Percentiles rank a stretch among this genome's conserved stretches.
These are phyloP conservation scores for Alternaria sp. DNA, from an alignment of 2,329 filamentous ascomycete genomes.

Conservation along the genomic window DNA sequence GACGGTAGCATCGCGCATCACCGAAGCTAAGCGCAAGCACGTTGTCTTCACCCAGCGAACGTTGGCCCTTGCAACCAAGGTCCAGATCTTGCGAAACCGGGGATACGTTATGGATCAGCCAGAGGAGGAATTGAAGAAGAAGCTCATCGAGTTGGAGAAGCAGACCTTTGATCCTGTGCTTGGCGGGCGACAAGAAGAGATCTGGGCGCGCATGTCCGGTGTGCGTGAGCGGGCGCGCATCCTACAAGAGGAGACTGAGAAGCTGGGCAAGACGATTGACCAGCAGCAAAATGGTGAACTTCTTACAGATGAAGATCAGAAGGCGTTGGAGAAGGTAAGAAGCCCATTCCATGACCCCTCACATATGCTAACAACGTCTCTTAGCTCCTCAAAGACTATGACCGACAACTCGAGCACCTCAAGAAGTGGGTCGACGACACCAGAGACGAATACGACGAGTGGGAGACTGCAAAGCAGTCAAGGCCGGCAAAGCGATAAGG, in stretches of 20 bases:
- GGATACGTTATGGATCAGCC: constrained; percentile 81
- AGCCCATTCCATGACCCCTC: neutral
- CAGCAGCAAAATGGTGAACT: constrained; percentile 56
- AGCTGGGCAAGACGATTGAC: constrained; percentile 59
- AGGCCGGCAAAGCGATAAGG: constrained; percentile 33
- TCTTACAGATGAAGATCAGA: constrained; percentile 72
- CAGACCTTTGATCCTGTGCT: constrained; percentile 76
- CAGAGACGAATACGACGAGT: constrained; percentile 64
- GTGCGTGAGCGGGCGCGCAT: constrained; percentile 74
- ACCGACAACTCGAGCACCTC: constrained; percentile 77
- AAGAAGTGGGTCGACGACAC: constrained; percentile 69
- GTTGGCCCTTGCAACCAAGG: constrained; percentile 75
- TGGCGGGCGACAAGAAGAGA: constrained; percentile 78
- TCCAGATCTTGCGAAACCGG: constrained; percentile 79
- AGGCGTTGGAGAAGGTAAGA: constrained; percentile 75
- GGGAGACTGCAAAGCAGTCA: constrained; percentile 50
- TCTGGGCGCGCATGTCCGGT: constrained; percentile 81
- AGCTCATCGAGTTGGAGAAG: constrained; percentile 72
- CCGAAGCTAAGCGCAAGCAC: constrained; percentile 75
- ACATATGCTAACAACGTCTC: constrained; percentile 18
- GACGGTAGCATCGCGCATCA: constrained; percentile 73
- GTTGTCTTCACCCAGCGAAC: constrained; percentile 74
- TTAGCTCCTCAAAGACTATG: constrained; percentile 80
- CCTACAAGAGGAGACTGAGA: constrained; percentile 76
- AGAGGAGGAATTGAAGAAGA: constrained; percentile 78